Evolutionary conservation across 164 flowering plant species (phyloP).

Genomic region (Echeveria elegans): DNA sequence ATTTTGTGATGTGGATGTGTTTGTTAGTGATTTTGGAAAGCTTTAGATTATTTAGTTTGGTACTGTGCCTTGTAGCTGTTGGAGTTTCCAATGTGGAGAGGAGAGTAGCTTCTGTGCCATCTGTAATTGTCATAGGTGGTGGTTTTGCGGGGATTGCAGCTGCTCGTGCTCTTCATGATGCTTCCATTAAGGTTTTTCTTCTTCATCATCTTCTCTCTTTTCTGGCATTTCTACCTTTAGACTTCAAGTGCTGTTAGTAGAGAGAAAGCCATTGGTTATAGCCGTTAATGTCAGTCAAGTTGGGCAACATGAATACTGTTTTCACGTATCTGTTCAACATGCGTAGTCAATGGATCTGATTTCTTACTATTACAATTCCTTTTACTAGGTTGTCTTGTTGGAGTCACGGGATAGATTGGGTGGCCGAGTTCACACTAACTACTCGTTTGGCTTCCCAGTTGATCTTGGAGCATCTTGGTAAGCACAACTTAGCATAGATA

Average conservation of each 20-base stretch:
- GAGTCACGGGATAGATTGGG: conserved; percentile 88
- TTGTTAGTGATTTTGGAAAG: not conserved
- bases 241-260: not conserved
- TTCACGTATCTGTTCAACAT: not conserved
- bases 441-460: conserved; percentile 85
- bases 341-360: not conserved
- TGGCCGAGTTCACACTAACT: conserved; percentile 73
- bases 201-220: too few relatives aligned
- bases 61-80: not conserved
- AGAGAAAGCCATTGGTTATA: not conserved
- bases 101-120: conserved; percentile 40
- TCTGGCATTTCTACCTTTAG: too few relatives aligned
- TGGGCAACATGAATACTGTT: not conserved
- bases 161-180: conserved; percentile 84
- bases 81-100: conserved; percentile 11
- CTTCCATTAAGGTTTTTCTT: conserved; percentile 59
- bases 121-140: conserved; percentile 78
- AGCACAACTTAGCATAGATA: not conserved
- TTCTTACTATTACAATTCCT: not conserved
- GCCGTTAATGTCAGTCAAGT: not conserved
- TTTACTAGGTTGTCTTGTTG: conserved; percentile 56
- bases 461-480: conserved; percentile 96
- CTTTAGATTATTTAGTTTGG: not conserved
- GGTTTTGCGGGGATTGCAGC: conserved; percentile 87
- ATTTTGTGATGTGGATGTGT: not conserved